Evolutionary conservation across 139 green algal species (phyloP).

Genomic region (Eudorina sp.): DNA sequence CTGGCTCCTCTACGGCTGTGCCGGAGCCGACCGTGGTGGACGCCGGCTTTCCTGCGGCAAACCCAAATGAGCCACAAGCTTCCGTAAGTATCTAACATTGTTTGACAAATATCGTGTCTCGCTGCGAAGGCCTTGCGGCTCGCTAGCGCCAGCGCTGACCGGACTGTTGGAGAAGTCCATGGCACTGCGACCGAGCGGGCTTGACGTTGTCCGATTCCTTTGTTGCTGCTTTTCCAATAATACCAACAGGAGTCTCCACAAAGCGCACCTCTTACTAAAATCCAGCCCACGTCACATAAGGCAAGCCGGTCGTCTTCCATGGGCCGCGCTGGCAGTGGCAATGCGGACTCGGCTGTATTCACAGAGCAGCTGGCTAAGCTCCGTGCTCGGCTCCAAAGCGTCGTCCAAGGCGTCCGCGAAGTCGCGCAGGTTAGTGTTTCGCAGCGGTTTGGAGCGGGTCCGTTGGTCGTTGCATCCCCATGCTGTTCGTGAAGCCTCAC

Average conservation of each 20-base stretch:
- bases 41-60: not conserved
- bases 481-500: too few relatives aligned
- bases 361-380: conserved; percentile 1
- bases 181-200: too few relatives aligned
- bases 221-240: not conserved
- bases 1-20: not conserved
- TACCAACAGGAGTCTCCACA: not conserved
- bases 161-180: too few relatives aligned
- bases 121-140: too few relatives aligned
- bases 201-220: too few relatives aligned
- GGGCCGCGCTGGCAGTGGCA: not conserved
- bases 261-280: not conserved
- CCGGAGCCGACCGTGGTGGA: not conserved
- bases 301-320: not conserved
- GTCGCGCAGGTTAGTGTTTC: conserved; percentile 25
- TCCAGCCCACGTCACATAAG: not conserved
- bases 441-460: too few relatives aligned
- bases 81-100: conserved; percentile 5
- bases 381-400: not conserved
- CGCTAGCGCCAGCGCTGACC: too few relatives aligned
- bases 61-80: not conserved
- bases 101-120: too few relatives aligned
- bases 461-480: too few relatives aligned
- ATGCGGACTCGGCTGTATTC: not conserved
- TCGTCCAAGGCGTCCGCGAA: conserved; percentile 25